Base-by-base conservation (phyloP, 192 early-diverging fungal species). In the Funneliformis mosseae region DNA sequence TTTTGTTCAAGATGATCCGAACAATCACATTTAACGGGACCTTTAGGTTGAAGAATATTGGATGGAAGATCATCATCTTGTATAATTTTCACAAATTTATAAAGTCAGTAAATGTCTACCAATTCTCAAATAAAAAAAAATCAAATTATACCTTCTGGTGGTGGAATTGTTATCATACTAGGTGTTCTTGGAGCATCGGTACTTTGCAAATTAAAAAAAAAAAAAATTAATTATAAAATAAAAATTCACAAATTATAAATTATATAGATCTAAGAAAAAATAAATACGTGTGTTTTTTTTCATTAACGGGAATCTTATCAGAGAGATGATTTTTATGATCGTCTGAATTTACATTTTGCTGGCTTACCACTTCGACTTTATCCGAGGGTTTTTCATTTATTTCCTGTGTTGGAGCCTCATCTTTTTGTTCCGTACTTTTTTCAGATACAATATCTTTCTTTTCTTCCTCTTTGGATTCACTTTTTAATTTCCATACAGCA, bases 1-100 rank as follows among this genome's bases (percentile, higher is more conserved):
- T 85, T 71, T 68, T 89, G 88, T 61, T 94, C 93, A 38, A 90
- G 78, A 84, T 94, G 93, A 48, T 93, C 92, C 27, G 84, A 74
- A 81, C 93, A 94, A 12, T 86, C 86, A 70, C 93, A 94, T 25
- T 61, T 28, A 3, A 89, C 81, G 33, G 89, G 89, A 0, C 75
- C 84, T 11, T 83, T 67, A 2, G 93, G 93, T 21, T 60, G 64
- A 8, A 85, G 80, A 7, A 91, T 77, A 21, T 74, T 71, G 21
- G 84, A 61, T 12, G 93, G 92, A 33, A 90, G 81, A 5, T 80
- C 90, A 83, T 85, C 87, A 50, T 55, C 62, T 74, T 45, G 28
- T 48, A 74, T 28, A 21, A 41, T 43, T n/a, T 6, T 39, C n/a
- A 41, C 9, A 25, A 33, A 68, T 16, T 33, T 39, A 33, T 41